Percentiles rank a stretch among this genome's conserved stretches.
Evolutionary conservation across 768 basidiomycete species (phyloP).

Genomic region (Termitomyces bulborhizus): DNA sequence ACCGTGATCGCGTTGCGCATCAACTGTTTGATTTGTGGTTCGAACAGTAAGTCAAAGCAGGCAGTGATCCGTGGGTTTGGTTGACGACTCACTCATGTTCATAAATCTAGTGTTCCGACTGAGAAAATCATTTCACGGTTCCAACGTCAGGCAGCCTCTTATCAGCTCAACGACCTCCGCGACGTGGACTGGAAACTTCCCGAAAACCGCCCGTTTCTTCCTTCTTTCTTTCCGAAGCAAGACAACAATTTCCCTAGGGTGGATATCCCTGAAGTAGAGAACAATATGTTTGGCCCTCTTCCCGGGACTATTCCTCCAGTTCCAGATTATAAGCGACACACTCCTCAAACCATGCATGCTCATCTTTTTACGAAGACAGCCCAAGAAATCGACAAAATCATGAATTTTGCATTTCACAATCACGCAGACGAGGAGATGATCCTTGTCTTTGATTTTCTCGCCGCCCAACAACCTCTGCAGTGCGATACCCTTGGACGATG

Average conservation of each 20-base stretch:
- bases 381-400: conserved; percentile 26
- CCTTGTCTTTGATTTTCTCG: conserved; percentile 38
- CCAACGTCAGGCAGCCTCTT: conserved; percentile 33
- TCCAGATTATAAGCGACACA: conserved; percentile 15
- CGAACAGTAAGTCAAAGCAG: conserved; percentile 44
- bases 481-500: conserved; percentile 25
- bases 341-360: conserved; percentile 19
- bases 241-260: conserved; percentile 3
- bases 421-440: conserved; percentile 52
- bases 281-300: background rate
- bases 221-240: conserved; percentile 22
- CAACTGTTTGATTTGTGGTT: conserved; percentile 65
- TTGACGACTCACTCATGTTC: conserved; percentile 30
- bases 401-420: conserved; percentile 38
- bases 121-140: conserved; percentile 32
- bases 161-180: conserved; percentile 32
- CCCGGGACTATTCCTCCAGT: background rate
- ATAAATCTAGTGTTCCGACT: conserved; percentile 32
- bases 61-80: background rate
- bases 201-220: conserved; percentile 21
- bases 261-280: background rate
- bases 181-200: conserved; percentile 34
- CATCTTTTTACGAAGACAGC: conserved; percentile 19
- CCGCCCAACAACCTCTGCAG: conserved; percentile 24
- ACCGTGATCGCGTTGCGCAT: conserved; percentile 59